Evolutionary conservation across 2,329 filamentous ascomycete species (phyloP), one percentile per base, ranked within the genome.

Genomic region (Xylariomycetidae sp.): DNA sequence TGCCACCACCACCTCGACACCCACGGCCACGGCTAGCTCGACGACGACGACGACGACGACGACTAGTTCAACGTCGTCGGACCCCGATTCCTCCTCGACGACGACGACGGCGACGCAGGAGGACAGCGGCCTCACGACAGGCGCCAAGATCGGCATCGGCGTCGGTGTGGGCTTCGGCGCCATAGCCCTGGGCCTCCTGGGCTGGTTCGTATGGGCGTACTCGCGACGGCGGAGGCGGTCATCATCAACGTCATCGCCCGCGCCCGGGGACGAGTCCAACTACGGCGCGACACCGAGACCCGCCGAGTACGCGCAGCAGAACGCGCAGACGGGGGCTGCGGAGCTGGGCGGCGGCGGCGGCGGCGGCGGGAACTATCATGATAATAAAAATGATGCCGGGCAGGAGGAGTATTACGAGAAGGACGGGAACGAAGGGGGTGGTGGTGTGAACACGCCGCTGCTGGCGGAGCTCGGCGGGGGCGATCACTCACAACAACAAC

Each of bases 111-210:
- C 33, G 4, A 37, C 38, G 3, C 30, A 40, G 6, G 23, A 36
- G 28, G 36, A 16, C 33, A 33, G 27, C 13, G 38, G 18, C 12
- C 52, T 69, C 10, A 57, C 60, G 4, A 59, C 54, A 0, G 53
- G 53, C 5, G 54, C 57, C 4, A 65, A 59, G 14, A 54, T 65
- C 27, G 66, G 62, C 8, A 53, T 70, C 8, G 64, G 59, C 5
- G 55, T 63, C 1, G 66, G 64, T 9, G 51, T 57, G 3, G 51
- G 39, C 13, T 49, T 57, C 20, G 57, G 54, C 5, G 38, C 33
- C 10, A 30, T 53, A 12, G 49, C 40, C 1, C 37, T 47, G 2
- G 38, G 40, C 1, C 37, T 56, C 6, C 37, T 42, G 3, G 51
- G 31, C 6, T 53, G 52, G 42, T 57, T 58, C 38, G 42, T 57